Evolutionary conservation across 1,284 basidiomycete species (phyloP), one percentile per base, ranked within the genome.

Genomic region (Ustilago loliicola): DNA sequence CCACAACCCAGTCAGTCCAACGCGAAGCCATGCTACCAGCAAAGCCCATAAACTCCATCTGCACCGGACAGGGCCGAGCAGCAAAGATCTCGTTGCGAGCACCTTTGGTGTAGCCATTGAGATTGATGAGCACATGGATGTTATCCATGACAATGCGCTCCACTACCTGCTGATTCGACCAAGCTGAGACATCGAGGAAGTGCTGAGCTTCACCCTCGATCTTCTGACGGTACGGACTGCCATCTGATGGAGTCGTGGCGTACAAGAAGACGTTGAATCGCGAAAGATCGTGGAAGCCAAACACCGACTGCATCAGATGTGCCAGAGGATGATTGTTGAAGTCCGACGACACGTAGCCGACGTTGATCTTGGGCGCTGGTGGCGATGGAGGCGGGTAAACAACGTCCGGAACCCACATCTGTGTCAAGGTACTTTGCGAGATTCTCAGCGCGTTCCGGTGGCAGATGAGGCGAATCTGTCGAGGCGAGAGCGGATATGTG

Each of bases 51-150:
- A 91, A 88, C 65, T 90, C 89, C 77, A 91, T 88, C 83, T 91
- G 90, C 10, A 91, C 85, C 0, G 91, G 90, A 64, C 88, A 89
- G 17, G 90, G 89, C 30, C 91, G 87, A 1, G 89, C 89, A 9
- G 90, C 91, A 69, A 91, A 91, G 15, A 91, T 87, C 71, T 91
- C 91, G 77, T 91, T 91, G 57, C 89, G 86, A 3, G 91, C 89
- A 11, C 90, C 91, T 82, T 91, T 91, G n/a, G 91, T 91, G 75
- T 91, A 91, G 4, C 91, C 91, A 23, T 90, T 90, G 4, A 91
- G 83, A 71, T 91, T 90, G 67, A 91, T 87, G 23, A 91, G 88
- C 88, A 85, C 88, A 75, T 91, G 90, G 66, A 91, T 90, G 56
- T 88, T 87, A 72, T 91, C 89, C 67, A 84, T 80, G 32, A 87